phyloP scores from a whole-genome alignment of 495 filamentous ascomycete species.

The Xanthoparmelia taractica region DNA sequence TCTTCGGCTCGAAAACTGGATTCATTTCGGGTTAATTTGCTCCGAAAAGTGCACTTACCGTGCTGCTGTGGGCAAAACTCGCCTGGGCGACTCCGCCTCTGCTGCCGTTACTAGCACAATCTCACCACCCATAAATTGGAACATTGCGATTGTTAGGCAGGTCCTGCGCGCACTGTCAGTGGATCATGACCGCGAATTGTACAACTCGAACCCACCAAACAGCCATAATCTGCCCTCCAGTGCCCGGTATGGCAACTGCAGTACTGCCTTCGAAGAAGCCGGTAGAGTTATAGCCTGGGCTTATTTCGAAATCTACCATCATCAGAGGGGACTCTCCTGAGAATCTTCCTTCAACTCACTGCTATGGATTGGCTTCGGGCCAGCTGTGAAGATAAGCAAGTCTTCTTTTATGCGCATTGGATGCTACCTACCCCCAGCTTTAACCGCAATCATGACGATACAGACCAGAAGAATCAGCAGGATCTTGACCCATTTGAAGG shows the following conservation, averaged over 20 bases:
- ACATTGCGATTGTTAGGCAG: slow-evolving; percentile 36
- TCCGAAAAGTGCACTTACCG: too few species aligned
- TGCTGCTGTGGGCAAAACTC: slow-evolving; percentile 25
- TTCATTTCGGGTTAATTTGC: too few species aligned
- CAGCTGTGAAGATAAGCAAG: slow-evolving; percentile 15
- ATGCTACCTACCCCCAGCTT: slow-evolving; percentile 23
- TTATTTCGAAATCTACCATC: slow-evolving; percentile 17
- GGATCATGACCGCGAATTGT: background rate
- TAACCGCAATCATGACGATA: slow-evolving; percentile 28
- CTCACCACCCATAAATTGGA: slow-evolving; percentile 39
- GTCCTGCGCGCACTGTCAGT: slow-evolving; percentile 27
- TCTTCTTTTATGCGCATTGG: background rate
- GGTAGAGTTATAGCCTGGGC: slow-evolving; percentile 24
- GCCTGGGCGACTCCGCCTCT: slow-evolving; percentile 33
- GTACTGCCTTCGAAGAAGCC: slow-evolving; percentile 18
- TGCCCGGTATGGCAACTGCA: slow-evolving; percentile 21
- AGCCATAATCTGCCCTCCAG: slow-evolving; percentile 25
- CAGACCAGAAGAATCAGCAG: slow-evolving; percentile 22
- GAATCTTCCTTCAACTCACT: background rate
- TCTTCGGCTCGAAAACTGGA: too few species aligned
- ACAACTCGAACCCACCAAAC: slow-evolving; percentile 24
- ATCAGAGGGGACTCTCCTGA: background rate
- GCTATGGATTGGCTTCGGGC: slow-evolving; percentile 16
- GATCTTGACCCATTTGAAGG: slow-evolving; percentile 30
- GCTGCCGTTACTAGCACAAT: slow-evolving; percentile 37